Base-by-base conservation (phyloP, 257 asterid genomes). In the Ligustrum vulgare region DNA sequence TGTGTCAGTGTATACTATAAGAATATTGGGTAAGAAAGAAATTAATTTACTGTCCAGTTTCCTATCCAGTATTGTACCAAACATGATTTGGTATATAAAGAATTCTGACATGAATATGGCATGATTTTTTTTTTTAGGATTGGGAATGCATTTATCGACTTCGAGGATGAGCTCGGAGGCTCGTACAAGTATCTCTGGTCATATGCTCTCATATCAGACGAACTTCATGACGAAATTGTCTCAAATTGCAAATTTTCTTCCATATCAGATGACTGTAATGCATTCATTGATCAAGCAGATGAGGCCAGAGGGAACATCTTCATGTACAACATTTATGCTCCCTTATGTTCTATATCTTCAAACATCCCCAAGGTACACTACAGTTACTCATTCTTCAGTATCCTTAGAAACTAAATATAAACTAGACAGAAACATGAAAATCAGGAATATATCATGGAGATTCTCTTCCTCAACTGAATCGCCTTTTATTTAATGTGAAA, bases 121-220 rank as follows among this genome's bases (percentile, higher is more conserved):
- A 4, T 28, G 54, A 9, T 37, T 63, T 51, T 39, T 74, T 23
- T 67, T n/a, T n/a, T n/a, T n/a, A n/a, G 80, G 87, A 76, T 83
- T 8, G 87, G 87, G 23, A 85, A 85, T 78, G 83, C 83, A 13
- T 37, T 68, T 2, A 16, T 80, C 0, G 86, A 85, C 8, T 2
- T 16, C n/a, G 62, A 16, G 11, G 62, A 18, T 51, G 62, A 16
- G 25, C 22, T 0, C 6, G 33, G 0, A 23, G 89, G 87, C 2
- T 1, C 4, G 6, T 72, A 49, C 12, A 86, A 85, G 35, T 82
- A 63, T 70, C 4, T 37, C 0, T 85, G 89, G 89, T 6, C 70
- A 51, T 13, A 80, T 15, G 83, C 83, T n/a, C 62, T 85, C 6
- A 82, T 80, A 35, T 82, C 87, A 6, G 85, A 85, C 37, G 83